These are phyloP conservation scores for Hemisphaericaspora lyxosophila DNA, from an alignment of 1,139 yeast genomes.

Conservation along the genomic window DNA sequence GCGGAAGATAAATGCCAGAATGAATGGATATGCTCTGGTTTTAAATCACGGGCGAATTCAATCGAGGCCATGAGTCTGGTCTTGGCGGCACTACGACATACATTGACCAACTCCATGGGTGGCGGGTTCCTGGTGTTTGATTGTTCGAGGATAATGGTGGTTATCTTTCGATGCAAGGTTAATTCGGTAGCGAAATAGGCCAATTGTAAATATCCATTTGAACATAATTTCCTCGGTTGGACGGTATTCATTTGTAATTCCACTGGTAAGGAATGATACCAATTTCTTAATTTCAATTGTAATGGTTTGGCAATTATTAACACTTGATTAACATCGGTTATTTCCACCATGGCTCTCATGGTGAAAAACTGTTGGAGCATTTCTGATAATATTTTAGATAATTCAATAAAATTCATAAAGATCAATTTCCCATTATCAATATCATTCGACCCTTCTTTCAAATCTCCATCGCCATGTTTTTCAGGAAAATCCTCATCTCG, in stretches of 20 bases:
- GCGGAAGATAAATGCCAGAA: constrained; percentile 88
- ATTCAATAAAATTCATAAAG: constrained; percentile 66
- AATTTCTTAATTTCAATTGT: constrained; percentile 71
- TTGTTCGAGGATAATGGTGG: constrained; percentile 53
- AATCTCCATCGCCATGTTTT: constrained; percentile 56
- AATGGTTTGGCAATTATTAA: constrained; percentile 79
- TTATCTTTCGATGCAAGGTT: constrained; percentile 77
- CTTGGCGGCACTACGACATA: constrained; percentile 82
- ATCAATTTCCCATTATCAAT: constrained; percentile 70
- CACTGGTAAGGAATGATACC: constrained; percentile 81
- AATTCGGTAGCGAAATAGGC: constrained; percentile 88
- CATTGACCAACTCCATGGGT: constrained; percentile 56
- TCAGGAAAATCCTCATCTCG: constrained; percentile 77
- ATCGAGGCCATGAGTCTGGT: constrained; percentile 79
- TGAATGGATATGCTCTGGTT: constrained; percentile 78
- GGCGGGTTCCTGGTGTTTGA: constrained; percentile 43
- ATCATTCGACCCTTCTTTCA: constrained; percentile 63
- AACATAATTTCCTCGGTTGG: constrained; percentile 59
- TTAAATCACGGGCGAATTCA: constrained; percentile 72
- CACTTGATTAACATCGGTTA: constrained; percentile 62
- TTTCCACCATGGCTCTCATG: constrained; percentile 57
- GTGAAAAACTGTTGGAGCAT: constrained; percentile 71
- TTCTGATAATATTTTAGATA: constrained; percentile 70
- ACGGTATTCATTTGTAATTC: constrained; percentile 65
- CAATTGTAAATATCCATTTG: constrained; percentile 75